phyloP scores from a whole-genome alignment of 2,329 filamentous ascomycete genomes.

The Conoideocrella luteorostrata region DNA sequence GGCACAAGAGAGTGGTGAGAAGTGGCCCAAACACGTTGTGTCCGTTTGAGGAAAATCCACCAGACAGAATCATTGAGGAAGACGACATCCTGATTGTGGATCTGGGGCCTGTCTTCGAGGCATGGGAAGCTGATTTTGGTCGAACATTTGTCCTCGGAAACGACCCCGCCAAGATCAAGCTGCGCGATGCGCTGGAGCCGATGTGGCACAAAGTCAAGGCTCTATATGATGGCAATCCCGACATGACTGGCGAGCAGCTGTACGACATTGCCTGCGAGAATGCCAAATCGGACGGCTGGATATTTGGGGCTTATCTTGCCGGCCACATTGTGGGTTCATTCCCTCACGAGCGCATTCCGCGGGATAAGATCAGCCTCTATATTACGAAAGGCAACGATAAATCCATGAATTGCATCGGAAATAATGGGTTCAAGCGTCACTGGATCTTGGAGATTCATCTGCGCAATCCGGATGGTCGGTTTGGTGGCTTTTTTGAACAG shows the following conservation, averaged over 20 bases:
- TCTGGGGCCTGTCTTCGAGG: slow-evolving; percentile 45
- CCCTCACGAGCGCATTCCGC: slow-evolving; percentile 43
- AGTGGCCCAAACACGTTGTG: slow-evolving; percentile 42
- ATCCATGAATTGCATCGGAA: slow-evolving; percentile 31
- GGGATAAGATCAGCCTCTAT: slow-evolving; percentile 38
- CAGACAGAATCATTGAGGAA: slow-evolving; percentile 37
- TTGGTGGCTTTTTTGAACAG: slow-evolving; percentile 39
- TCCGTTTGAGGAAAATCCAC: slow-evolving; percentile 42
- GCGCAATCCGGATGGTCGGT: slow-evolving; percentile 28
- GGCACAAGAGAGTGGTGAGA: slow-evolving; percentile 46
- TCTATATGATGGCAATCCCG: slow-evolving; percentile 28
- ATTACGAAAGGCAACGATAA: slow-evolving; percentile 37
- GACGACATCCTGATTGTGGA: slow-evolving; percentile 48
- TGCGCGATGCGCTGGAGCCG: slow-evolving; percentile 40
- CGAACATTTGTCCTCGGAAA: slow-evolving; percentile 44
- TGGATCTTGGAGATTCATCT: slow-evolving; percentile 47
- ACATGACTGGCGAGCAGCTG: slow-evolving; percentile 42
- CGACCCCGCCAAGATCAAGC: slow-evolving; percentile 35
- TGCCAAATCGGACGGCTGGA: slow-evolving; percentile 33
- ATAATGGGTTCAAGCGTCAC: slow-evolving; percentile 36
- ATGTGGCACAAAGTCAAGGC: slow-evolving; percentile 39
- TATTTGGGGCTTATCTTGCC: slow-evolving; percentile 37
- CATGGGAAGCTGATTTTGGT: slow-evolving; percentile 48
- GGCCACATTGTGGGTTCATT: slow-evolving; percentile 45
- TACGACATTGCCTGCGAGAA: slow-evolving; percentile 35